Evolutionary conservation across 495 filamentous ascomycete genomes (phyloP).

Genomic region (Penicillium angulare): DNA sequence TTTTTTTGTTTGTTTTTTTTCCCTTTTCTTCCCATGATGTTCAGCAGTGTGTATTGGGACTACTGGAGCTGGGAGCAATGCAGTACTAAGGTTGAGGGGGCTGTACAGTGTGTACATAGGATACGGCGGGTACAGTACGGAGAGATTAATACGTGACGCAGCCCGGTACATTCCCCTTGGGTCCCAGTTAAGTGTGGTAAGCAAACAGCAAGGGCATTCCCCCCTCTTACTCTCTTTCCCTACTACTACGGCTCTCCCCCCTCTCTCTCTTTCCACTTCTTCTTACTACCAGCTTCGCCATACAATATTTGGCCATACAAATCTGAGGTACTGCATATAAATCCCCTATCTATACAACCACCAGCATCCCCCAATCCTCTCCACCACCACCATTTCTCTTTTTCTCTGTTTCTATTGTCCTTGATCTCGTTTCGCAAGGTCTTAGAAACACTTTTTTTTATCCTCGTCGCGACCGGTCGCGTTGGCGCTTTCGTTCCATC

Average conservation of each 20-base stretch:
- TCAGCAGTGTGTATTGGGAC: too few relatives aligned
- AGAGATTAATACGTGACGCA: neutral
- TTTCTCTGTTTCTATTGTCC: conserved; percentile 19
- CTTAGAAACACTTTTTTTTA: conserved; percentile 19
- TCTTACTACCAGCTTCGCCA: conserved; percentile 57
- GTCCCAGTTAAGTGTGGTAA: too few relatives aligned
- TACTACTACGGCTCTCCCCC: conserved; percentile 59
- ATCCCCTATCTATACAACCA: conserved; percentile 32
- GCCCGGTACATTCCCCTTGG: conserved; percentile 21
- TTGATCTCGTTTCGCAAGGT: conserved; percentile 14
- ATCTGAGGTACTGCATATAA: conserved; percentile 49
- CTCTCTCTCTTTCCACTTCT: conserved; percentile 40
- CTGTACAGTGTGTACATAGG: too few relatives aligned
- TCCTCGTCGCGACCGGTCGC: conserved; percentile 20
- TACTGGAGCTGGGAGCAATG: too few relatives aligned
- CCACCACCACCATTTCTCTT: conserved; percentile 18
- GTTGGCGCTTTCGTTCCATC: conserved; percentile 8
- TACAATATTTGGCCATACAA: conserved; percentile 60
- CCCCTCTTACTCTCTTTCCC: conserved; percentile 48
- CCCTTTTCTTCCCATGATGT: too few relatives aligned
- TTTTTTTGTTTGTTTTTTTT: too few relatives aligned
- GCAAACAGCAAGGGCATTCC: conserved; percentile 16
- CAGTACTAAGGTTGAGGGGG: too few relatives aligned
- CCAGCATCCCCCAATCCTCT: conserved; percentile 24
- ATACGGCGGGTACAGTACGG: neutral